Evolutionary conservation across 345 rosid genomes (phyloP).

Genomic region (Moringa oleifera): DNA sequence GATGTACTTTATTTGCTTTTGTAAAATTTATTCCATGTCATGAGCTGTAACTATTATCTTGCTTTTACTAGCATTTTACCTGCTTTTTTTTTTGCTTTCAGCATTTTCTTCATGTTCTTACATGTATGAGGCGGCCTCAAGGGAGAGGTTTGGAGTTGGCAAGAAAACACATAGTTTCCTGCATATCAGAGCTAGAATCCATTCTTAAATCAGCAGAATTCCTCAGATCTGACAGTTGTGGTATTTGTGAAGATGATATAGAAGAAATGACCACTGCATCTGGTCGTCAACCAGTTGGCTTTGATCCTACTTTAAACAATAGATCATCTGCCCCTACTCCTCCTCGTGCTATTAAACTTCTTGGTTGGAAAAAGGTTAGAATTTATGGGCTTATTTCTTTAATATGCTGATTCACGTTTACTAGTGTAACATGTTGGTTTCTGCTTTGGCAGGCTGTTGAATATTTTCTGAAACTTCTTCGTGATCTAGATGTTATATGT

Average conservation of each 20-base stretch:
- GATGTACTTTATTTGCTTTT: too few relatives aligned
- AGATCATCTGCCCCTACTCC: conserved; percentile 92
- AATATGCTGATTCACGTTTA: conserved; percentile 4
- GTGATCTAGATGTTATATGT: conserved; percentile 73
- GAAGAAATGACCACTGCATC: conserved; percentile 88
- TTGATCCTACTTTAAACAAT: conserved; percentile 82
- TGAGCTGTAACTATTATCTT: too few relatives aligned
- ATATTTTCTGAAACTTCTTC: conserved; percentile 90
- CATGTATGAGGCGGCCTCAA: conserved; percentile 85
- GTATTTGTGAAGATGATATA: conserved; percentile 30
- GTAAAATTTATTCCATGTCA: too few relatives aligned
- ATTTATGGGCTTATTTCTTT: conserved; percentile 9
- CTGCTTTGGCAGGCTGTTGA: conserved; percentile 64
- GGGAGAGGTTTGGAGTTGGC: conserved; percentile 95
- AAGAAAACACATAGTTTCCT: conserved; percentile 76
- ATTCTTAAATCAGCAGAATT: conserved; percentile 51
- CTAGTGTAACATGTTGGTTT: conserved; percentile 17
- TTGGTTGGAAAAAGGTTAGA: conserved; percentile 80
- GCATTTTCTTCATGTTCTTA: conserved; percentile 87
- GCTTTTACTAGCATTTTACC: conserved; percentile 6
- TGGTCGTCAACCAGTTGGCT: conserved; percentile 73
- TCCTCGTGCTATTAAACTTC: conserved; percentile 85
- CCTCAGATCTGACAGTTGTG: conserved; percentile 30
- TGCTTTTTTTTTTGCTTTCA: conserved; percentile 33
- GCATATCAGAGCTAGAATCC: conserved; percentile 69